These are phyloP conservation scores for Rhizopus arrhizus DNA, from an alignment of 371 early-diverging fungal genomes.

Conservation along the genomic window DNA sequence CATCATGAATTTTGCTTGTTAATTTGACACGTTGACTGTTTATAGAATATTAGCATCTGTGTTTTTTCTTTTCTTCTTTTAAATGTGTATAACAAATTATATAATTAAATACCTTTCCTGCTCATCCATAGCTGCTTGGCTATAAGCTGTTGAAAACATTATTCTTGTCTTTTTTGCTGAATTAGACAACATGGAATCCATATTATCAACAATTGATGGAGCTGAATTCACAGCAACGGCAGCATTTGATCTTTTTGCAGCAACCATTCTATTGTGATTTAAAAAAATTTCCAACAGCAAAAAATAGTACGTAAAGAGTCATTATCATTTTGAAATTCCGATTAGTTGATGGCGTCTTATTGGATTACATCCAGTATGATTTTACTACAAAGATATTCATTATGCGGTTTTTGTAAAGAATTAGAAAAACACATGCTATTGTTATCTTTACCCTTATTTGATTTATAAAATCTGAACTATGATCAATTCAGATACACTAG, in stretches of 20 bases:
- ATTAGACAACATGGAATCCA: slow-evolving; percentile 42
- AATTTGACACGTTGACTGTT: slow-evolving; percentile 71
- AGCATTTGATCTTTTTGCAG: slow-evolving; percentile 30
- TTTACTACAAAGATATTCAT: too few species aligned
- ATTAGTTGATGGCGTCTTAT: too few species aligned
- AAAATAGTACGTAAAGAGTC: slow-evolving; percentile 13
- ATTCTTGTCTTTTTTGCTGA: slow-evolving; percentile 63
- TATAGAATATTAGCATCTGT: not conserved
- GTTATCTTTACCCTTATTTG: too few species aligned
- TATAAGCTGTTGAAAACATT: slow-evolving; percentile 57
- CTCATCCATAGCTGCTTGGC: slow-evolving; percentile 60
- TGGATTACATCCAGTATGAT: too few species aligned
- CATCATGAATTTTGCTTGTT: slow-evolving; percentile 74
- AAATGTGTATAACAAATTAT: not conserved
- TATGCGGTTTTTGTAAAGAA: too few species aligned
- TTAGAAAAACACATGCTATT: too few species aligned
- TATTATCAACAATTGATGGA: slow-evolving; percentile 8
- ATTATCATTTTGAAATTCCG: not conserved
- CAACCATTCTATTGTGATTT: slow-evolving; percentile 22
- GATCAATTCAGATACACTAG: too few species aligned
- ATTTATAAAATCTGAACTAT: too few species aligned
- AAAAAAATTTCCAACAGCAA: slow-evolving; percentile 9
- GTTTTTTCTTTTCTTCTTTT: not conserved
- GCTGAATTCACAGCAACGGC: slow-evolving; percentile 16
- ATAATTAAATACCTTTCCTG: slow-evolving; percentile 47